Base-by-base conservation (phyloP, 495 filamentous ascomycete genomes). In the Stereocaulon alpinum region DNA sequence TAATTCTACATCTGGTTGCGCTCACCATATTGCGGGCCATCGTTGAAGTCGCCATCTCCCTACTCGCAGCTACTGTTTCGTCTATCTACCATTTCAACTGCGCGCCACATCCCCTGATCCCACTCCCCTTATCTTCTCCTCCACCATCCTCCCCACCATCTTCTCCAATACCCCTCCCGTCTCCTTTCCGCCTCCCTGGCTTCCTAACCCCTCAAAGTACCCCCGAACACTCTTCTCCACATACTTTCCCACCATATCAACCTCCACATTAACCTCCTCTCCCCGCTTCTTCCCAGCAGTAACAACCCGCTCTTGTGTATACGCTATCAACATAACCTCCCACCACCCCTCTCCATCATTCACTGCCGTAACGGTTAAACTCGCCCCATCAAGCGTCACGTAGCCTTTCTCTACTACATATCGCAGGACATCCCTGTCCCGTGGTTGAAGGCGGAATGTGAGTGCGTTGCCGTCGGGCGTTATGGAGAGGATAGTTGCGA, bases 281-380 rank as follows among this genome's bases (percentile, higher is more conserved):
- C 94, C 91, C n/a, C 76, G 72, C 70, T 78, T 76, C 80, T 99
- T 97, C 12, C 70, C 73, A 11, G 87, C 89, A 59, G 86, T 88
- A 2, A 96, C 89, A 40, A 97, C 83, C 71, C 85, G 84, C 74
- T 91, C 90, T 76, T 96, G 94, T 42, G 94, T 96, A 67, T 99
- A 99, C n/a, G 88, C 82, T 71, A 99, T 95, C 47, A 99, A 75
- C 94, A 99, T 99, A 11, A 99, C 86, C 80, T 97, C 93, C 82
- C 87, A 97, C 84, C 87, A 96, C 69, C 54, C 61, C 34, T 56
- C 56, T 34, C 64, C 73, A 40, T 87, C 87, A 66, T 89, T 74
- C 2, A 97, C 93, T 64, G 77, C 73, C 6, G 91, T 95, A 1
- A 99, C 80, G 0, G 94, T 99, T 76, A 99, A 72, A 68, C 91